Percentiles rank a stretch among this genome's conserved stretches.
phyloP scores from a whole-genome alignment of 2,329 filamentous ascomycete genomes.

The Xylaria multiplex region DNA sequence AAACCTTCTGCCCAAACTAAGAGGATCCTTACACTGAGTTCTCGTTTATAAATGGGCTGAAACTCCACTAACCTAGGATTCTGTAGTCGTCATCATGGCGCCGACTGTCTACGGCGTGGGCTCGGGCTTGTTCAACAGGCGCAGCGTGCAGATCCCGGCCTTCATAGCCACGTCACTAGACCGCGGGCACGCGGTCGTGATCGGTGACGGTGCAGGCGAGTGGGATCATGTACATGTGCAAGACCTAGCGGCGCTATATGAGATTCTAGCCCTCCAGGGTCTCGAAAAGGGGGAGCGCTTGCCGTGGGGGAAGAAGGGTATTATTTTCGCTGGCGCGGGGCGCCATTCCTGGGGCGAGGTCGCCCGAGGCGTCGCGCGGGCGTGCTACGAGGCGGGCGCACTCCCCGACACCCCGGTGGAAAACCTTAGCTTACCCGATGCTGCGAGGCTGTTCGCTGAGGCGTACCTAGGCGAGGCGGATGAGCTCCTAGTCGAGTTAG shows the following conservation, averaged over 20 bases:
- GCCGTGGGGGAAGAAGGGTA: constrained; percentile 53
- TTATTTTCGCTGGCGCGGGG: constrained; percentile 56
- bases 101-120: constrained; percentile 60
- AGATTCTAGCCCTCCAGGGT: constrained; percentile 50
- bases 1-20: too few species aligned
- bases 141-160: constrained; percentile 53
- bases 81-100: constrained; percentile 54
- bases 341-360: constrained; percentile 54
- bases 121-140: constrained; percentile 54
- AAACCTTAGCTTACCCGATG: constrained; percentile 46
- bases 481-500: constrained; percentile 48
- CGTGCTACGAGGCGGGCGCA: constrained; percentile 46
- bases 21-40: background rate
- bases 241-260: constrained; percentile 56
- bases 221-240: constrained; percentile 59
- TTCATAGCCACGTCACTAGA: constrained; percentile 31
- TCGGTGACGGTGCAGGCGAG: constrained; percentile 53
- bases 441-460: constrained; percentile 32
- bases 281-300: constrained; percentile 44
- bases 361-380: constrained; percentile 50
- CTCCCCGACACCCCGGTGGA: constrained; percentile 47
- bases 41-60: background rate
- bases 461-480: constrained; percentile 36
- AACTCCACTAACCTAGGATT: background rate
- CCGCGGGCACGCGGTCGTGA: constrained; percentile 46